Percentiles rank a stretch among this genome's conserved stretches.
Evolutionary conservation across 176 grass and related monocot species (phyloP).

Genomic region (Rhynchospora pubera): DNA sequence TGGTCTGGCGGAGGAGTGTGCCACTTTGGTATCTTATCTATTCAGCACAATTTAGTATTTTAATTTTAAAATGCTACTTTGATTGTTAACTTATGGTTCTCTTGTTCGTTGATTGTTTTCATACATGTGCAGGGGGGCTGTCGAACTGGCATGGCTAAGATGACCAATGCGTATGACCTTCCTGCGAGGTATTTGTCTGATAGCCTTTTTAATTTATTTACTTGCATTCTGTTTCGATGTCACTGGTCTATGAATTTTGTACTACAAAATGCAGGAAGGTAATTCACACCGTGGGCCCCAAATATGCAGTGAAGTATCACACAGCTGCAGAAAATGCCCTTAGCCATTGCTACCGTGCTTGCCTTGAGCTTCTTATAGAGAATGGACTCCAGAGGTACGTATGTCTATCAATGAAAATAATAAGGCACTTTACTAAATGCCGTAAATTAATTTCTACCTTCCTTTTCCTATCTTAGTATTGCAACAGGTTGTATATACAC

Average conservation of each 20-base stretch:
- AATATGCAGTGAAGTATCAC: constrained; percentile 98
- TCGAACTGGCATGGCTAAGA: constrained; percentile 88
- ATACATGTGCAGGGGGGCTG: constrained; percentile 62
- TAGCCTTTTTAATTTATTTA: background rate
- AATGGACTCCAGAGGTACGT: constrained; percentile 77
- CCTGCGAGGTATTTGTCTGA: constrained; percentile 46
- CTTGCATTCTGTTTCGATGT: background rate
- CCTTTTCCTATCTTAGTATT: constrained; percentile 40
- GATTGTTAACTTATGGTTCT: background rate
- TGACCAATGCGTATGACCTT: constrained; percentile 90
- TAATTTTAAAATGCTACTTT: constrained; percentile 13
- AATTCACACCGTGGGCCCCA: constrained; percentile 91
- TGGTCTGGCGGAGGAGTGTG: constrained; percentile 78
- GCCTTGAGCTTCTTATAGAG: constrained; percentile 89
- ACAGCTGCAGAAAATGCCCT: constrained; percentile 96
- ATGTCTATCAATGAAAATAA: background rate
- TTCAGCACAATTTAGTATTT: background rate
- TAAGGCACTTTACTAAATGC: background rate
- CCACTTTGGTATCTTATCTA: constrained; percentile 56
- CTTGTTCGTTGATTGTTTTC: constrained; percentile 11
- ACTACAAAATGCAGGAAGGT: constrained; percentile 56
- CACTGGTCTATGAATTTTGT: background rate
- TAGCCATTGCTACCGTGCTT: constrained; percentile 94
- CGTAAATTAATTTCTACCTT: background rate
- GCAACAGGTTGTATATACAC: constrained; percentile 97